Percentiles rank a stretch among this genome's conserved stretches.
phyloP scores from a whole-genome alignment of 352 stramenopile species.

The Globisporangium splendens region DNA sequence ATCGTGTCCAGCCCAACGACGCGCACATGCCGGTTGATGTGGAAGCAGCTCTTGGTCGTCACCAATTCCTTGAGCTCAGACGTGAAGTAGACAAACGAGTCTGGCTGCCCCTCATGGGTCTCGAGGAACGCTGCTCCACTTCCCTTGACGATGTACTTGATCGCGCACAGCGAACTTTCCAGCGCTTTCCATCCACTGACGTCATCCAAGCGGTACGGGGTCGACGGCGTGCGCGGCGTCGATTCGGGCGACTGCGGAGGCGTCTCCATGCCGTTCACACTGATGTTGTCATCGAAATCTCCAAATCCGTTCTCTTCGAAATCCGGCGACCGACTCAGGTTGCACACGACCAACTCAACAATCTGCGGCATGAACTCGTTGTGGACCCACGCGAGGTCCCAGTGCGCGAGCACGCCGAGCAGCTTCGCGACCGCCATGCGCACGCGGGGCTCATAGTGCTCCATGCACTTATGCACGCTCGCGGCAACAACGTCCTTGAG shows the following conservation, averaged over 20 bases:
- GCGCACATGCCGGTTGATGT: constrained; percentile 95
- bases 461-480: constrained; percentile 51
- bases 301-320: constrained; percentile 80
- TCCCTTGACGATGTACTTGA: constrained; percentile 84
- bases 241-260: constrained; percentile 52
- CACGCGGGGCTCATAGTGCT: constrained; percentile 85
- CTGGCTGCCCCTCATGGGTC: constrained; percentile 11
- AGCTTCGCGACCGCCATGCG: constrained; percentile 71
- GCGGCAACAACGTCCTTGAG: constrained; percentile 38
- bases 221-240: constrained; percentile 70
- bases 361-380: constrained; percentile 64
- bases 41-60: constrained; percentile 79
- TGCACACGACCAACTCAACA: constrained; percentile 72
- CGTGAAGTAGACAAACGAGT: constrained; percentile 59
- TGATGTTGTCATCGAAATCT: constrained; percentile 78
- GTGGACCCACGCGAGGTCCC: constrained; percentile 53
- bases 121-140: constrained; percentile 69
- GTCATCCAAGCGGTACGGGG: constrained; percentile 90
- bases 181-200: constrained; percentile 96
- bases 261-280: constrained; percentile 74
- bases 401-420: constrained; percentile 63
- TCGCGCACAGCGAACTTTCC: constrained; percentile 88
- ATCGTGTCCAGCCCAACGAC: constrained; percentile 86
- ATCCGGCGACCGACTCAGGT: constrained; percentile 69
- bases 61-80: constrained; percentile 61